phyloP scores from a whole-genome alignment of 192 early-diverging fungal species.

The Pilaira anomala region DNA sequence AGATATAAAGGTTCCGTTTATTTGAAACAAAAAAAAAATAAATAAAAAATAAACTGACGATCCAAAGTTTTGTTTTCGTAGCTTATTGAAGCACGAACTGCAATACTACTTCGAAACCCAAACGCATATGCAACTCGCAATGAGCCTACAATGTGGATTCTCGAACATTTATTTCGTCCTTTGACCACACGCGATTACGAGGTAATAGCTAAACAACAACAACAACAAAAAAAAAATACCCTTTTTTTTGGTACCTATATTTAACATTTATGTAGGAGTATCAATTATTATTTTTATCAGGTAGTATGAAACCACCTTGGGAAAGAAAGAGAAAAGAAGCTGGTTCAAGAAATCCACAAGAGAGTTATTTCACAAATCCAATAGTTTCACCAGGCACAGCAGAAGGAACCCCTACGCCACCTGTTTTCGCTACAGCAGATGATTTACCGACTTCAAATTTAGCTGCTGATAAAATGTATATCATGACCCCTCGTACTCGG shows the following conservation, averaged over 20 bases:
- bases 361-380: background rate
- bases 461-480: slow-evolving; percentile 26
- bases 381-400: background rate
- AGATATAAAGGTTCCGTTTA: no score
- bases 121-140: slow-evolving; percentile 19
- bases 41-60: no score
- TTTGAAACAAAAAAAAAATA: no score
- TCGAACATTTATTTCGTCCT: slow-evolving; percentile 37
- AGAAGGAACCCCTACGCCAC: background rate
- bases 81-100: slow-evolving; percentile 28
- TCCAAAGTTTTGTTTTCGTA: background rate
- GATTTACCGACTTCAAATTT: background rate
- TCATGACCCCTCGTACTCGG: slow-evolving; percentile 65
- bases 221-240: background rate
- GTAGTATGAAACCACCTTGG: slow-evolving; percentile 1
- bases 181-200: slow-evolving; percentile 23
- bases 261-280: background rate
- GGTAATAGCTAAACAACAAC: no score
- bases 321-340: slow-evolving; percentile 17
- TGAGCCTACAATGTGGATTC: slow-evolving; percentile 37
- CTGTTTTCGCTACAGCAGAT: background rate
- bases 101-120: slow-evolving; percentile 26
- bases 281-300: slow-evolving; percentile 1
- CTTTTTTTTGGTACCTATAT: no score
- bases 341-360: background rate